Evolutionary conservation across 2,329 filamentous ascomycete species (phyloP).

Genomic region (Aureobasidium uvarum): DNA sequence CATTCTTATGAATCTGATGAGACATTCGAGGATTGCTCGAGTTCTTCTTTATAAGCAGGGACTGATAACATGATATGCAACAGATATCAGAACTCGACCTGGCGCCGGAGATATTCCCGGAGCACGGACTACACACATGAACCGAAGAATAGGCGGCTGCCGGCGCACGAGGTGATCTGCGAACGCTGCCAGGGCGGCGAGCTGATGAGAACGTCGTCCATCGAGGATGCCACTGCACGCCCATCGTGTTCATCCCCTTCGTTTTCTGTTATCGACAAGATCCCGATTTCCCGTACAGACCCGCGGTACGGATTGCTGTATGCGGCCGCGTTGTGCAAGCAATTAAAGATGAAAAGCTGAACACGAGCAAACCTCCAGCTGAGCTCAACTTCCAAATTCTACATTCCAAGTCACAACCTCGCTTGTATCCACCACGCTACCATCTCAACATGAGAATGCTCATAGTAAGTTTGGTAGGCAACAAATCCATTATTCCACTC

Average conservation of each 20-base stretch:
- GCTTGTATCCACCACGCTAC: not conserved
- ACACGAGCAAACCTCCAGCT: constrained; percentile 4
- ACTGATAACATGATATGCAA: not conserved
- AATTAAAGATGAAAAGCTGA: constrained; percentile 17
- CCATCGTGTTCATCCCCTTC: not conserved
- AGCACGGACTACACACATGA: not conserved
- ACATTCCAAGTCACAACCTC: not conserved
- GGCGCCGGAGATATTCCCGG: too few relatives aligned
- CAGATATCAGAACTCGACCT: not conserved
- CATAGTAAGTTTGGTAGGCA: constrained; percentile 3
- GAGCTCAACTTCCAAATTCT: constrained; percentile 7
- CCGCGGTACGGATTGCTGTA: not conserved
- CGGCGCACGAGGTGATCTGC: constrained; percentile 19
- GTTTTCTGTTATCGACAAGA: constrained; percentile 14
- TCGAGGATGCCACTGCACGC: not conserved
- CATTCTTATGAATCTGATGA: too few relatives aligned
- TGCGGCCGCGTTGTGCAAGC: constrained; percentile 7
- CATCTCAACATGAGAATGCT: not conserved
- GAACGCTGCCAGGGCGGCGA: constrained; percentile 1
- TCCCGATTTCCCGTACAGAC: not conserved
- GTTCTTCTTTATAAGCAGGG: not conserved
- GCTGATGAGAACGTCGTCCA: constrained; percentile 11
- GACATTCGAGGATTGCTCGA: too few relatives aligned
- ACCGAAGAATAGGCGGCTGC: constrained; percentile 9
- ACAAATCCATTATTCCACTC: not conserved